phyloP scores from a whole-genome alignment of 1,139 yeast genomes.

The Geotrichum fermentans region DNA sequence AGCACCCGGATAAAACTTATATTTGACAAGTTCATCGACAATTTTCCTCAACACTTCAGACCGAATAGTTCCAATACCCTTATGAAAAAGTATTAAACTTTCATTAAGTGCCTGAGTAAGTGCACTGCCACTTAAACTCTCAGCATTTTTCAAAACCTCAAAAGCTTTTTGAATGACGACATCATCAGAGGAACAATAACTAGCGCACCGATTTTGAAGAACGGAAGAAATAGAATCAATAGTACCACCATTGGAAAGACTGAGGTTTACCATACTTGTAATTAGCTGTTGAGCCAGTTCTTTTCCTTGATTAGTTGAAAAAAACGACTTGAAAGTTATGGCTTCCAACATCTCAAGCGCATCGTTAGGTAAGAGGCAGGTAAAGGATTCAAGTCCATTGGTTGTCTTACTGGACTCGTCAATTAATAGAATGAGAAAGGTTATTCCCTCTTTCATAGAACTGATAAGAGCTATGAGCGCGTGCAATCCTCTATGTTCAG shows the following conservation, averaged over 20 bases:
- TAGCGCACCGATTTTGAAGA: conserved; percentile 87
- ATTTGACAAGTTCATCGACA: conserved; percentile 66
- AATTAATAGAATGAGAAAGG: conserved; percentile 74
- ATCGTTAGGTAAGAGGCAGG: conserved; percentile 61
- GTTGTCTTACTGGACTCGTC: conserved; percentile 55
- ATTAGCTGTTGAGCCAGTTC: conserved; percentile 78
- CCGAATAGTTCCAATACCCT: conserved; percentile 72
- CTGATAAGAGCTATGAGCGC: conserved; percentile 69
- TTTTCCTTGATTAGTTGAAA: conserved; percentile 60
- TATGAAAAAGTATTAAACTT: conserved; percentile 71
- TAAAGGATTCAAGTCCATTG: conserved; percentile 54
- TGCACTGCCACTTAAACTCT: conserved; percentile 56
- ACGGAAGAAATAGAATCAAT: conserved; percentile 86
- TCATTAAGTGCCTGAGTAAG: conserved; percentile 64
- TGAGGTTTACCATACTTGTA: conserved; percentile 82
- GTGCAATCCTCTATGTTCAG: conserved; percentile 85
- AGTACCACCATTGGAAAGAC: conserved; percentile 86
- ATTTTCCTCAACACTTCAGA: conserved; percentile 80
- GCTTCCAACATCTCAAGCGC: conserved; percentile 64
- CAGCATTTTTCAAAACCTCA: conserved; percentile 81
- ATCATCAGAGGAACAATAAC: conserved; percentile 91
- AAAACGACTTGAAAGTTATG: conserved; percentile 67
- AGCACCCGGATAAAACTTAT: conserved; percentile 80
- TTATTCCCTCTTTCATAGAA: conserved; percentile 82
- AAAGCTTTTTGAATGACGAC: conserved; percentile 90